These are phyloP conservation scores for Solanum virginianum DNA, from an alignment of 257 asterid genomes.

Conservation along the genomic window DNA sequence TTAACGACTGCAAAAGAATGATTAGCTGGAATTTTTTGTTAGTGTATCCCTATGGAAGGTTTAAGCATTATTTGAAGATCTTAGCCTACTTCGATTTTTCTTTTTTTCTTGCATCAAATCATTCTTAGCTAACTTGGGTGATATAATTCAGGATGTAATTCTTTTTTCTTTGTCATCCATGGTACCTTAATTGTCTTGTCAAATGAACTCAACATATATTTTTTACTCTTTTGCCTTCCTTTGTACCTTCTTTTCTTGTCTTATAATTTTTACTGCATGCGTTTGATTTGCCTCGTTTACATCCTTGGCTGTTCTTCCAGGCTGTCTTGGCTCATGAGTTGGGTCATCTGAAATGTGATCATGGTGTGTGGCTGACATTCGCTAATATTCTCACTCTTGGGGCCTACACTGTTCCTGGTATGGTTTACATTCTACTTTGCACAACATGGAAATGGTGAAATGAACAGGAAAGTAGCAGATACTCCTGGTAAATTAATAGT, in stretches of 20 bases:
- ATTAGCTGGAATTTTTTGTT: not conserved
- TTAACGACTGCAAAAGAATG: not conserved
- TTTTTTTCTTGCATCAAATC: not conserved
- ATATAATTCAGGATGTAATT: not conserved
- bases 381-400: constrained; percentile 90
- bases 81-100: not conserved
- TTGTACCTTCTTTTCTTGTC: not conserved
- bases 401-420: constrained; percentile 81
- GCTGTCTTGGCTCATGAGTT: constrained; percentile 95
- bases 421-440: not conserved
- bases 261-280: not conserved
- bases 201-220: not conserved
- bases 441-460: not conserved
- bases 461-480: not conserved
- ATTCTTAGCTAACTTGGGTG: not conserved
- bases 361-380: constrained; percentile 88
- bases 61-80: not conserved
- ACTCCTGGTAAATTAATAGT: not conserved
- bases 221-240: not conserved
- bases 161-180: not conserved
- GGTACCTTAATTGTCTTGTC: not conserved
- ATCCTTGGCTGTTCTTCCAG: constrained; percentile 21
- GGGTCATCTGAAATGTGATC: constrained; percentile 94
- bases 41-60: not conserved
- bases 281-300: not conserved